Evolutionary conservation across 2,329 filamentous ascomycete species (phyloP).

Genomic region (Hypoxylon sp.): DNA sequence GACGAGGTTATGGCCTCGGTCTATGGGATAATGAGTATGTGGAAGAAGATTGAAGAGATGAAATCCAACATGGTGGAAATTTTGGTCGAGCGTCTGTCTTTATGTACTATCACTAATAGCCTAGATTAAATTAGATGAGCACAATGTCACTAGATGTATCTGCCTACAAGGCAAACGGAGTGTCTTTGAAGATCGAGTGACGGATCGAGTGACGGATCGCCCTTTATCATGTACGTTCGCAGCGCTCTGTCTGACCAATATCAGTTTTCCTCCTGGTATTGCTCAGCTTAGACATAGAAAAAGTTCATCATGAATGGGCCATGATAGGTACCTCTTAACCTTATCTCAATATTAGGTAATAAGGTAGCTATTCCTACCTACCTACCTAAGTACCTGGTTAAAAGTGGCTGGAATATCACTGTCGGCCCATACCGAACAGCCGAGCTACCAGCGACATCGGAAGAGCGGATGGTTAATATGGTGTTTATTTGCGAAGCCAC

Average conservation of each 20-base stretch:
- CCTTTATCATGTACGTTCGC: neutral
- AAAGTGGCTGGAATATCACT: neutral
- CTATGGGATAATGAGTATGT: constrained; percentile 46
- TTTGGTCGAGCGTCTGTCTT: constrained; percentile 46
- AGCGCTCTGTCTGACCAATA: too few species aligned
- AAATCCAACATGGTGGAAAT: constrained; percentile 41
- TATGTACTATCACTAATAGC: constrained; percentile 42
- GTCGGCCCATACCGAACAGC: constrained; percentile 6
- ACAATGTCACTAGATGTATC: constrained; percentile 39
- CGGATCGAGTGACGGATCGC: too few species aligned
- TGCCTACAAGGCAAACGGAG: constrained; percentile 15
- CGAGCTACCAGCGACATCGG: constrained; percentile 38
- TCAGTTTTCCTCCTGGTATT: too few species aligned
- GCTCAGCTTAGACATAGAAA: neutral
- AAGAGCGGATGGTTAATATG: constrained; percentile 6
- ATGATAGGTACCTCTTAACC: neutral
- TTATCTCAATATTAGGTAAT: neutral
- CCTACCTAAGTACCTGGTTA: too few species aligned
- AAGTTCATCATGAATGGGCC: neutral
- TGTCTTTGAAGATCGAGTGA: constrained; percentile 3
- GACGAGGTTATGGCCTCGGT: constrained; percentile 42
- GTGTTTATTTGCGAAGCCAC: constrained; percentile 5
- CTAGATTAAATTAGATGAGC: constrained; percentile 41
- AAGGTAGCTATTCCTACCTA: neutral
- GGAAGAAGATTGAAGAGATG: constrained; percentile 42